phyloP scores from a whole-genome alignment of 371 early-diverging fungal species.

The Mortierella sp. region DNA sequence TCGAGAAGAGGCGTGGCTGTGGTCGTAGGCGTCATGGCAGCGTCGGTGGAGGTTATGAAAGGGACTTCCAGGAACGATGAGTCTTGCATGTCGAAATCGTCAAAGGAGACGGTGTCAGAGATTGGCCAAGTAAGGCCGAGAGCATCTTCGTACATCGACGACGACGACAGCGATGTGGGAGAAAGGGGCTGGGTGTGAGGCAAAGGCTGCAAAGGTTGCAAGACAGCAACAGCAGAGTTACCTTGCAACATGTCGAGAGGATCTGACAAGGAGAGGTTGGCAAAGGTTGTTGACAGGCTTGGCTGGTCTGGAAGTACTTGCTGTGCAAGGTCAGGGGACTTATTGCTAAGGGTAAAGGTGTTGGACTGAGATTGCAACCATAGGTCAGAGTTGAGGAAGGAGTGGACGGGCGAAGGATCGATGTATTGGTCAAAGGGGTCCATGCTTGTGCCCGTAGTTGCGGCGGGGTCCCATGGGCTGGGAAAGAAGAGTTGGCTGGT shows the following conservation, averaged over 20 bases:
- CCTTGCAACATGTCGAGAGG: background rate
- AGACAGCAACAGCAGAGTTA: background rate
- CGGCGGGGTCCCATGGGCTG: background rate
- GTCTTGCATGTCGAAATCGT: conserved; percentile 4
- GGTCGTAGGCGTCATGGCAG: background rate
- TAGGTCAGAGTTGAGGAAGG: background rate
- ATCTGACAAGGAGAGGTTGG: background rate
- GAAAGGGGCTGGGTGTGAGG: background rate
- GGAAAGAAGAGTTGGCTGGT: background rate
- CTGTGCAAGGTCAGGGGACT: background rate
- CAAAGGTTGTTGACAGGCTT: background rate
- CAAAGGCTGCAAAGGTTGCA: background rate
- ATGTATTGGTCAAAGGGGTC: background rate
- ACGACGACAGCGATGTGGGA: background rate
- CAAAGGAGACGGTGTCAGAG: background rate
- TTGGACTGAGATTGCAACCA: background rate
- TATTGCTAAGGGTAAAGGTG: background rate
- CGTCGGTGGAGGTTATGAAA: background rate
- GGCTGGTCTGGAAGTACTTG: background rate
- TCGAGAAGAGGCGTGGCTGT: background rate
- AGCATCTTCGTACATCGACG: background rate
- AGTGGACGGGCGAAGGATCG: too few relatives aligned
- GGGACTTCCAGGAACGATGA: background rate
- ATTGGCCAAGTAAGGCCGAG: background rate
- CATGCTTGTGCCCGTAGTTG: background rate